A percentile compares a stretch with the other conserved stretches of the same genome.
These are phyloP conservation scores for Microascus cirrosus DNA, from an alignment of 2,329 filamentous ascomycete species.

Conservation along the genomic window DNA sequence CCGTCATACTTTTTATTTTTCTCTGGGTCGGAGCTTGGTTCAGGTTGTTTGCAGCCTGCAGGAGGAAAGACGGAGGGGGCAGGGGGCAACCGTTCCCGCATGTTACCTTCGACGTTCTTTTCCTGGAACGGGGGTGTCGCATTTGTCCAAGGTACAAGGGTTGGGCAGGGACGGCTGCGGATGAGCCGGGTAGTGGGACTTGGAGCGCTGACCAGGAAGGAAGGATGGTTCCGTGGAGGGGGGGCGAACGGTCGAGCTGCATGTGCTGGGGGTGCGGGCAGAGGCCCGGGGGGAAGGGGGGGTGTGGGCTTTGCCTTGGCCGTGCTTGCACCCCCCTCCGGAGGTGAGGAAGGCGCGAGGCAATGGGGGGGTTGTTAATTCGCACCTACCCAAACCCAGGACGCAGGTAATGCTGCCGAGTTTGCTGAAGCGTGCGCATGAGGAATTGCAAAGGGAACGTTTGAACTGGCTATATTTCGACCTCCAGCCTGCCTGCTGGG, in stretches of 20 bases:
- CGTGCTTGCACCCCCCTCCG: background rate
- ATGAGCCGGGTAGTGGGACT: background rate
- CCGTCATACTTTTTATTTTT: background rate
- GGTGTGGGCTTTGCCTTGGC: background rate
- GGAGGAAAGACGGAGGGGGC: background rate
- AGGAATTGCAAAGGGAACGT: background rate
- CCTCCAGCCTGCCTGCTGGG: background rate
- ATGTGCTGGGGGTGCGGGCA: background rate
- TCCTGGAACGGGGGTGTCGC: background rate
- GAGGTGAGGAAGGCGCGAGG: background rate
- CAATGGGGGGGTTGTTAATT: background rate
- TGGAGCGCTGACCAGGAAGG: background rate
- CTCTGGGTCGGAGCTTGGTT: background rate
- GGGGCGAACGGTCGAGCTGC: background rate
- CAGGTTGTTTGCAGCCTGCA: slow-evolving; percentile 2
- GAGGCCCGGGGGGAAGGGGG: too few species aligned
- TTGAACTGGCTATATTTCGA: background rate
- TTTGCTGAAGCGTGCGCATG: background rate
- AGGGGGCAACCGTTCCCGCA: background rate
- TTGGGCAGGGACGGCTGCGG: background rate
- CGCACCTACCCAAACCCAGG: background rate
- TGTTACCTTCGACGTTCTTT: background rate
- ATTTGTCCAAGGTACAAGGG: background rate
- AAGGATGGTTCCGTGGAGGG: background rate
- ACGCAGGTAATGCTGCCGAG: background rate